Evolutionary conservation across 2,329 filamentous ascomycete species (phyloP), one percentile per base, ranked within the genome.

Genomic region (Xylaria sp.): DNA sequence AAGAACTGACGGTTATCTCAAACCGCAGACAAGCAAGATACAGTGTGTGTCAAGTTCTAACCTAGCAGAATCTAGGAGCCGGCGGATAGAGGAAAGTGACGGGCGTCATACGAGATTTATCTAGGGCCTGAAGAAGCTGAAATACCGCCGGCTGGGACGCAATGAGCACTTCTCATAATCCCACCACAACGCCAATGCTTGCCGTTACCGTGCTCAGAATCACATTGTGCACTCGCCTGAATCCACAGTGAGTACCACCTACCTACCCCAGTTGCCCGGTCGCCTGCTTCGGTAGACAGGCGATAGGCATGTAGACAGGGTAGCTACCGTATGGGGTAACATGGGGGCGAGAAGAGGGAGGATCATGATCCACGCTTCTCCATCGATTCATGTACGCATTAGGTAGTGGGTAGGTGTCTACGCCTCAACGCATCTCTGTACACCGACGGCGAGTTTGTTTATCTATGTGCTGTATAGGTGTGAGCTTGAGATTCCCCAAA

Each of bases 191-290:
- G 21, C 17, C n/a, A 19, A 19, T 27, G 24, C 12, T 58, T 34
- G 42, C 32, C 30, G 42, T 45, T 30, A 57, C 61, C 8, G 3
- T 64, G 34, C 36, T 59, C 61, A 61, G 56, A 36, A 48, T 59
- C 57, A 60, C 55, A 21, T 12, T 59, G 50, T 17, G 12, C 14
- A n/a, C n/a, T 60, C 48, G 32, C 24, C 39, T 27, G 56, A 64
- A 61, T 61, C 67, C 64, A 61, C 67, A 59, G 14, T 47, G 14
- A 67, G 27, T 61, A 53, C 60, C 12, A 67, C 67, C 55, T 67
- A 60, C 59, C 64, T 67, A 60, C 59, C 64, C 55, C 50, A 39
- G 56, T 55, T 53, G 56, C 55, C 48, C 19, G 39, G 39, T 55
- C 39, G 55, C 42, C 54, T 39, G 19, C 30, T n/a, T 42, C 63